Evolutionary conservation across 164 flowering plant species (phyloP).

Genomic region (Piper longum): DNA sequence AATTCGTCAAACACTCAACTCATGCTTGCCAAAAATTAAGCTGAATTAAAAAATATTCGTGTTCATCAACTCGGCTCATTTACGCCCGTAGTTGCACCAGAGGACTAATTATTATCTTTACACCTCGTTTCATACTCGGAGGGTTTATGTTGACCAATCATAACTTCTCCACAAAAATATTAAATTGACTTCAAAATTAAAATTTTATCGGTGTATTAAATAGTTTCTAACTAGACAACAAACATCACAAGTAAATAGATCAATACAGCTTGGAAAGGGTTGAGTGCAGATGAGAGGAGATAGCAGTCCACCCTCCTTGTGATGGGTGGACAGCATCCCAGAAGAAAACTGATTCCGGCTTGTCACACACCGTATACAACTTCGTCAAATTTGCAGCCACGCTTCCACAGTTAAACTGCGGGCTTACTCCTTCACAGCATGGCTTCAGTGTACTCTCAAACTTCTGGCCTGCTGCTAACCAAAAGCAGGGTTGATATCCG

Average conservation of each 20-base stretch:
- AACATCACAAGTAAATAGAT: neutral
- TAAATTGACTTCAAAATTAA: neutral
- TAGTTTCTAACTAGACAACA: neutral
- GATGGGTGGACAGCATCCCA: conserved; percentile 14
- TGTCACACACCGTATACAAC: conserved; percentile 6
- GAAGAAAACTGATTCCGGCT: conserved; percentile 7
- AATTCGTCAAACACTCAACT: too few relatives aligned
- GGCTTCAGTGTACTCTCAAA: conserved; percentile 11
- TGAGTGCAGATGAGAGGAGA: conserved; percentile 1
- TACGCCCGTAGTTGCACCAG: too few relatives aligned
- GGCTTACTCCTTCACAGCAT: conserved; percentile 8
- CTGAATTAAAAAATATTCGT: too few relatives aligned
- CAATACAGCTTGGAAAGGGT: conserved; percentile 1
- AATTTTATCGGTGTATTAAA: neutral
- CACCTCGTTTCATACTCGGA: too few relatives aligned
- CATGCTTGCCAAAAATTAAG: too few relatives aligned
- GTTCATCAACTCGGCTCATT: too few relatives aligned
- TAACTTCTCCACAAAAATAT: too few relatives aligned
- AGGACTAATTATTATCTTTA: too few relatives aligned
- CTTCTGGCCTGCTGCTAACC: conserved; percentile 3
- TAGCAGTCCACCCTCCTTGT: conserved; percentile 10
- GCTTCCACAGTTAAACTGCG: conserved; percentile 4
- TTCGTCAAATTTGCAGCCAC: conserved; percentile 3
- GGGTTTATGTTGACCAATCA: too few relatives aligned
- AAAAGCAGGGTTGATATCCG: too few relatives aligned